phyloP scores from a whole-genome alignment of 1,284 basidiomycete species.

The Tremellales sp. region DNA sequence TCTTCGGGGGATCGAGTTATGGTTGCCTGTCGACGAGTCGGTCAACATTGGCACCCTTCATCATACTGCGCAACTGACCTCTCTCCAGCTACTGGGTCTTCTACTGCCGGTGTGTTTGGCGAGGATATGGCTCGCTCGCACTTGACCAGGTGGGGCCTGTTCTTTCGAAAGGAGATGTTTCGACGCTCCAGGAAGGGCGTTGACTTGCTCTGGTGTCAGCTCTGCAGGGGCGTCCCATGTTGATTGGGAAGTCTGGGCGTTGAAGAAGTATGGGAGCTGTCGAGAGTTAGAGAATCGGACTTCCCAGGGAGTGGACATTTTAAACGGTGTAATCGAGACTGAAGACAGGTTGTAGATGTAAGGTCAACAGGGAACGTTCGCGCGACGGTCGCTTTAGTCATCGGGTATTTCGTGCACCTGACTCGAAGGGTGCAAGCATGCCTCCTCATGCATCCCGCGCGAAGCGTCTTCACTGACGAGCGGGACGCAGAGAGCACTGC shows the following conservation, averaged over 20 bases:
- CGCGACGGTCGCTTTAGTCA: no score
- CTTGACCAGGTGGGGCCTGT: conserved; percentile 50
- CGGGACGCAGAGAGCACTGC: no score
- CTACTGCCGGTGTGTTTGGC: conserved; percentile 88
- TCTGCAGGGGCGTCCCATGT: conserved; percentile 76
- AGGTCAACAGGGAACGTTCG: no score
- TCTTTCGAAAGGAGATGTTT: conserved; percentile 49
- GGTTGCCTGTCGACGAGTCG: conserved; percentile 54
- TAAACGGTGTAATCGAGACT: conserved; percentile 11
- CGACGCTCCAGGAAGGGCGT: conserved; percentile 65
- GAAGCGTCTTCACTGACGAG: no score
- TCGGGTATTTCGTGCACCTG: no score
- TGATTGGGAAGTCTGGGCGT: conserved; percentile 65
- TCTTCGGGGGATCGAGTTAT: conserved; percentile 90
- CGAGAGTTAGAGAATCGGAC: conserved; percentile 77
- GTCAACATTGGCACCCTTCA: background rate
- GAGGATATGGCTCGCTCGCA: conserved; percentile 89
- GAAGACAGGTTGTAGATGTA: no score
- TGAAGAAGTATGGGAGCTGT: conserved; percentile 84
- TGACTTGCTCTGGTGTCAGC: conserved; percentile 62
- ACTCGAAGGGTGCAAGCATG: no score
- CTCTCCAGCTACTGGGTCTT: conserved; percentile 86
- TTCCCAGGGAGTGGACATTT: no score
- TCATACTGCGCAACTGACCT: conserved; percentile 56
- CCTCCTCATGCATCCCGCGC: no score